These are phyloP conservation scores for Triangularia setosa DNA, from an alignment of 2,329 filamentous ascomycete genomes.

Conservation along the genomic window DNA sequence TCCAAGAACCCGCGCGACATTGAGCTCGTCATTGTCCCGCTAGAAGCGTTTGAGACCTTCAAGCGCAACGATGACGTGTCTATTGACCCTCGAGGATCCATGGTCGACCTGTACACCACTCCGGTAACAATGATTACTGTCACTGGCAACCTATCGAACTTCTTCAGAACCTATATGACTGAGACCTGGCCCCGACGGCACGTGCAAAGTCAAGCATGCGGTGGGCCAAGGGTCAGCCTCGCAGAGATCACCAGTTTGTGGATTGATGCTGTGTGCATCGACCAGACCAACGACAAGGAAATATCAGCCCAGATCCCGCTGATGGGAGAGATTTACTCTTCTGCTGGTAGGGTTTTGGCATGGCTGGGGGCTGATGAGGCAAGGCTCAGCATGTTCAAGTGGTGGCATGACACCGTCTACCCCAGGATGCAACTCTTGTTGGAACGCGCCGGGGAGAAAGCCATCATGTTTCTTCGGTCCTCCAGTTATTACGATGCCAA, in stretches of 20 bases:
- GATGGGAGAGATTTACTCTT: conserved; percentile 18
- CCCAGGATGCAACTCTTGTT: background rate
- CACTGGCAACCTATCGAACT: conserved; percentile 10
- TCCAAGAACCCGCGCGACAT: background rate
- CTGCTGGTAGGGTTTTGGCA: conserved; percentile 7
- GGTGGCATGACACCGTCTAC: conserved; percentile 9
- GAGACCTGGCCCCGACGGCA: background rate
- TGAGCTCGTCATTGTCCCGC: conserved; percentile 8
- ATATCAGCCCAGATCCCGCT: conserved; percentile 14
- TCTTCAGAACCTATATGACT: conserved; percentile 10
- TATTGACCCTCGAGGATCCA: background rate
- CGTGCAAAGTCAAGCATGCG: background rate
- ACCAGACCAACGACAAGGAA: conserved; percentile 11
- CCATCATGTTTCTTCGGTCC: conserved; percentile 2
- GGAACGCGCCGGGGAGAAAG: background rate
- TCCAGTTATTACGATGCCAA: background rate
- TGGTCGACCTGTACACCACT: conserved; percentile 11
- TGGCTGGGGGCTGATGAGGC: conserved; percentile 17
- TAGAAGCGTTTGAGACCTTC: conserved; percentile 7
- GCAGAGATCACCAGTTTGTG: conserved; percentile 8
- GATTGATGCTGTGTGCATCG: conserved; percentile 19
- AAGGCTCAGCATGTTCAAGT: conserved; percentile 3
- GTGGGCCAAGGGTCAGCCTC: background rate
- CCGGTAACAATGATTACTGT: background rate
- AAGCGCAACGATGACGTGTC: conserved; percentile 7